These are phyloP conservation scores for Hanseniaspora meyeri DNA, from an alignment of 805 yeast genomes.

Conservation along the genomic window DNA sequence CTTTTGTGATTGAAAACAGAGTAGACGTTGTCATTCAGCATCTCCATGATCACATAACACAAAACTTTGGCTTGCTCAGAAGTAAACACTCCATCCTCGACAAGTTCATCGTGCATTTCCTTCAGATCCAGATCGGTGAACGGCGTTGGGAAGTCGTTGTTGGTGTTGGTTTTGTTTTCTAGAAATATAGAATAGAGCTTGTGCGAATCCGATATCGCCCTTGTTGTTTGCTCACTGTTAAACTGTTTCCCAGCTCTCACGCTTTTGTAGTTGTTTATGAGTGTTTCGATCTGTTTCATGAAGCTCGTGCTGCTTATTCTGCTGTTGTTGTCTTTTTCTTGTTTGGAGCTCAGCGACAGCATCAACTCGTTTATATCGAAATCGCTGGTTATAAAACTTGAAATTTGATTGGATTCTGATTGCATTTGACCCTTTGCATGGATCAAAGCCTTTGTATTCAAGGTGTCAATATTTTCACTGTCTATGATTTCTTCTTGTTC, in stretches of 20 bases:
- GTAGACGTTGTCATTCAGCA: slow-evolving; percentile 32
- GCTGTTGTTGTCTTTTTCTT: slow-evolving; percentile 15
- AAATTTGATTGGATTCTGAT: not conserved
- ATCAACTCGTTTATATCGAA: not conserved
- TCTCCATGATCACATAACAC: slow-evolving; percentile 27
- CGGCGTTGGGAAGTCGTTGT: not conserved
- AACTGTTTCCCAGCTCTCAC: not conserved
- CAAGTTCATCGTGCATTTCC: slow-evolving; percentile 3
- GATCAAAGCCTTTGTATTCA: not conserved
- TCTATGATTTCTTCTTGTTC: not conserved
- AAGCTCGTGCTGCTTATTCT: not conserved
- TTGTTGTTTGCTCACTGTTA: not conserved
- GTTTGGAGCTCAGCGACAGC: not conserved
- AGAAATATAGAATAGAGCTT: not conserved
- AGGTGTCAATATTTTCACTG: not conserved
- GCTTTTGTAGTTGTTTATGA: not conserved
- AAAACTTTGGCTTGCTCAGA: slow-evolving; percentile 20
- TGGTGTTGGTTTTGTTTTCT: not conserved
- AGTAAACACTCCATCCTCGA: slow-evolving; percentile 18
- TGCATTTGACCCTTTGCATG: not conserved
- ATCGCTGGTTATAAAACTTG: not conserved
- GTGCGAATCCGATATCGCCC: slow-evolving; percentile 1
- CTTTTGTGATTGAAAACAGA: slow-evolving; percentile 30
- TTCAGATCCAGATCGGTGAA: slow-evolving; percentile 4
- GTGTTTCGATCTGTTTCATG: not conserved